Evolutionary conservation across 139 green algal species (phyloP), one percentile per base, ranked within the genome.

Genomic region (Diplosphaera chodatii): DNA sequence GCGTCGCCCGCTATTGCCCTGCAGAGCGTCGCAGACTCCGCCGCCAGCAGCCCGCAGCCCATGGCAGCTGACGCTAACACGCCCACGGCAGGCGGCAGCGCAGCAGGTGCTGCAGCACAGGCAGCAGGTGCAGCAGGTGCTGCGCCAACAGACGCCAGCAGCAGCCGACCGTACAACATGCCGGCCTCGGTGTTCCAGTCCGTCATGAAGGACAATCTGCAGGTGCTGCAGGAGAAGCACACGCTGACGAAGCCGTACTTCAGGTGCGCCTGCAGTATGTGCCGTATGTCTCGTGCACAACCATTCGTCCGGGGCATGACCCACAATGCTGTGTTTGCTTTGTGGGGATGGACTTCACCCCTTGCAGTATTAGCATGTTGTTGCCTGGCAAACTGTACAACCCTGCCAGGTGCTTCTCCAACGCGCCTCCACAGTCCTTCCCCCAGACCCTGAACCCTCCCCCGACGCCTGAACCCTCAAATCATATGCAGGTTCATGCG

Each of bases 401-500:
- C n/a, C n/a, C n/a, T n/a, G n/a, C n/a, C n/a, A n/a, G n/a, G n/a
- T n/a, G n/a, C n/a, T n/a, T n/a, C n/a, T n/a, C n/a, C n/a, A n/a
- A n/a, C n/a, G n/a, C n/a, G n/a, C n/a, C n/a, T n/a, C n/a, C n/a
- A n/a, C n/a, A n/a, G n/a, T n/a, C n/a, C n/a, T n/a, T n/a, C n/a
- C n/a, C n/a, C n/a, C n/a, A n/a, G n/a, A n/a, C n/a, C n/a, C n/a
- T n/a, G n/a, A n/a, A n/a, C n/a, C n/a, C n/a, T n/a, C n/a, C n/a
- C n/a, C n/a, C n/a, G n/a, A n/a, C n/a, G n/a, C n/a, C n/a, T n/a
- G n/a, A n/a, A n/a, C n/a, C n/a, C n/a, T n/a, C n/a, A n/a, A n/a
- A n/a, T 86, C 29, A 87, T 86, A 74, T 85, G 83, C 68, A 64
- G 25, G 22, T 87, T 90, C 48, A 59, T 91, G 34, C 70, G 75